Conservation (phyloP, 352 stramenopile species). For the Pythium angustatum region DNA sequence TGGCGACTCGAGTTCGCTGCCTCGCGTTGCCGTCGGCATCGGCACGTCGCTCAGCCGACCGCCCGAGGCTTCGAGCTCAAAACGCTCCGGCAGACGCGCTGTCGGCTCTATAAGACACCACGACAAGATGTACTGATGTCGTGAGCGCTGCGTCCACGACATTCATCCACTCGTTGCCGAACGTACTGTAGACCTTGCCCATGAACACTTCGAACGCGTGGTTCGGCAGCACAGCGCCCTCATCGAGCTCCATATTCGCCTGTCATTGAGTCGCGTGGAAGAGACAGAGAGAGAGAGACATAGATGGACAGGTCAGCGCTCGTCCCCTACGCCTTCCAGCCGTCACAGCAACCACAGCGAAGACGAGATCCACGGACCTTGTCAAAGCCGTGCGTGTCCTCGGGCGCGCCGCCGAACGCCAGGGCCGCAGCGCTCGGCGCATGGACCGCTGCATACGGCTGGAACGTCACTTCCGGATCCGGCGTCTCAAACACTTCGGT, state of each 20-base stretch:
- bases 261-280: too few species aligned
- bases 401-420: constrained; percentile 30
- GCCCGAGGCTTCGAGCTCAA: constrained; percentile 49
- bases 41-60: not conserved
- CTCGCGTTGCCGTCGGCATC: not conserved
- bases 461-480: constrained; percentile 61
- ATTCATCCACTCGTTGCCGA: too few species aligned
- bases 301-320: too few species aligned
- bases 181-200: constrained; percentile 81
- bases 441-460: constrained; percentile 54
- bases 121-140: not conserved
- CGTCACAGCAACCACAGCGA: too few species aligned
- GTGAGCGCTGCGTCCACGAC: too few species aligned
- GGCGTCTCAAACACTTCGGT: constrained; percentile 79
- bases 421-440: constrained; percentile 13
- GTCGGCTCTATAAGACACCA: constrained; percentile 37
- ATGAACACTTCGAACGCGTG: constrained; percentile 81
- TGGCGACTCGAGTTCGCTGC: constrained; percentile 54
- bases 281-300: too few species aligned
- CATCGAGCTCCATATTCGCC: constrained; percentile 65
- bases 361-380: constrained; percentile 42
- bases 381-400: constrained; percentile 55
- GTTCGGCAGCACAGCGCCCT: constrained; percentile 45
- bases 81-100: constrained; percentile 40
- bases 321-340: too few species aligned